phyloP scores from a whole-genome alignment of 306 rosid genomes.

The Rosa chinensis region DNA sequence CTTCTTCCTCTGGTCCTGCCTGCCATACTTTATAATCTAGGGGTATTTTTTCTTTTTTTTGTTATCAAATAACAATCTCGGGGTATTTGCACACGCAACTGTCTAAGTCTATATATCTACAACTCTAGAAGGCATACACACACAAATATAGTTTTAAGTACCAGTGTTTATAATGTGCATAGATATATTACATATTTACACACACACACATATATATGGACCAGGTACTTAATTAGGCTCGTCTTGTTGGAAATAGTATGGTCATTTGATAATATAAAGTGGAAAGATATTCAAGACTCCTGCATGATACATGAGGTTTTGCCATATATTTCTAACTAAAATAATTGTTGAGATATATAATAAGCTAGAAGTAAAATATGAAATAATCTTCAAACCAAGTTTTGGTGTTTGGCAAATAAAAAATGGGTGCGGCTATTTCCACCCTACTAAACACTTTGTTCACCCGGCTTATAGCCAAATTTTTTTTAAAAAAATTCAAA shows the following conservation, averaged over 20 bases:
- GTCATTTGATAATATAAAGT: background rate
- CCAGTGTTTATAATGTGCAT: background rate
- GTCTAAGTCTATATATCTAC: background rate
- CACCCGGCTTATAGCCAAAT: too few species aligned
- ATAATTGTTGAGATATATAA: too few species aligned
- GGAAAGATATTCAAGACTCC: background rate
- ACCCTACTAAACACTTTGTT: too few species aligned
- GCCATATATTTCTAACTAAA: background rate
- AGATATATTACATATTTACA: too few species aligned
- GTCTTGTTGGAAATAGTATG: background rate
- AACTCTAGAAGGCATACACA: background rate
- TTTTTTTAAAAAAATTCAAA: too few species aligned
- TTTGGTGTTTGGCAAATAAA: background rate
- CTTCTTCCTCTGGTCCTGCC: background rate
- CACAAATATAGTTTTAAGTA: background rate
- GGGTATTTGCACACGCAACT: background rate
- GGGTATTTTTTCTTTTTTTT: too few species aligned
- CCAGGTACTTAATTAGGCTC: background rate
- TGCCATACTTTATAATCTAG: background rate
- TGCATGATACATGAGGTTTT: constrained; percentile 1
- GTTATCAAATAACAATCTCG: too few species aligned
- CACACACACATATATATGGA: too few species aligned
- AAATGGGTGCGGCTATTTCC: too few species aligned
- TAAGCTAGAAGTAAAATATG: background rate
- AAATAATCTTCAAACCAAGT: background rate